Base-by-base conservation (phyloP, 2,329 filamentous ascomycete genomes). In the Beauveria asiatica region DNA sequence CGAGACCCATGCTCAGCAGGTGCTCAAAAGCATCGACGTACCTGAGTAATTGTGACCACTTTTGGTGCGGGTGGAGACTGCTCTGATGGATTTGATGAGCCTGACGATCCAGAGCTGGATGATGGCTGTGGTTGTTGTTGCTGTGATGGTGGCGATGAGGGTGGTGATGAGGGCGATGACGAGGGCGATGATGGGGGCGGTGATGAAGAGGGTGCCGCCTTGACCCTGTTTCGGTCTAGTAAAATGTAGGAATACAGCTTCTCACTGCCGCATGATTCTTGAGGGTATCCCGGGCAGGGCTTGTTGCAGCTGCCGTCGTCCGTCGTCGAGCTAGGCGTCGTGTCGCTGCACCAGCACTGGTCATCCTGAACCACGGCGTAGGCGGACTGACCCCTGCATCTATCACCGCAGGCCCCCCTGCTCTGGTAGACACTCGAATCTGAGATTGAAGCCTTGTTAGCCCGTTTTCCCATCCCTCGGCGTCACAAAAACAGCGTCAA, bases 281-380 rank as follows among this genome's bases (percentile, higher is more conserved):
- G 7, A 10, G 55, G 55, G 23, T 57, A 57, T n/a, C 55, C 55
- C 2, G 55, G 55, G 10, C 55, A 57, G 8, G 55, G 45, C 9
- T 27, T 57, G 45, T 50, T 50, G 55, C 55, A 57, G 21, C 19
- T 37, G 33, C 45, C 21, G 16, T n/a, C 19, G 21, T 50, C 45
- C 6, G 45, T 50, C 37, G 55, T 57, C 33, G 55, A 57, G 44
- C 55, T 41, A 3, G 55, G 55, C 33, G 55, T 30, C 33, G 21
- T 30, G 45, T 57, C 30, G 45, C 44, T 57, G 55, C 55, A 57
- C 55, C 55, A 57, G 45, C 55, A 57, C 33, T 57, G 11, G 30
- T 57, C 17, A 25, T 41, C 11, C n/a, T 57, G 55, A 3, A 57
- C 45, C 44, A 57, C 55, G 21, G 55, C 55, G 30, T 57, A 57